Base-by-base conservation (phyloP, 2,329 filamentous ascomycete genomes). In the Fusarium lateritium region DNA sequence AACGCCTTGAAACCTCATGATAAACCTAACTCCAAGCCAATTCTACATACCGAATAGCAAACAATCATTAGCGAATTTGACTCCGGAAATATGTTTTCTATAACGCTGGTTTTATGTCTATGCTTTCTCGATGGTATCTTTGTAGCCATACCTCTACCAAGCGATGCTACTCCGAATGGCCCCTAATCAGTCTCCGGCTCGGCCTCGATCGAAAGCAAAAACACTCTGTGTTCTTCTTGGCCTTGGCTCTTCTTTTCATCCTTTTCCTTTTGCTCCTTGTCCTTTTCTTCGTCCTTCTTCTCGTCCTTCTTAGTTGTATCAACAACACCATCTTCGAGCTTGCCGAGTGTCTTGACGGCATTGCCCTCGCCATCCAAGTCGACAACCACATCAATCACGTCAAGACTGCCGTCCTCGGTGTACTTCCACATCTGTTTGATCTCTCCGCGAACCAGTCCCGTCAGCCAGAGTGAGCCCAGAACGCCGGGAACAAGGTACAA, bases 401-500 rank as follows among this genome's bases (percentile, higher is more conserved):
- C 88, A 4, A 89, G 77, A 56, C 81, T 86, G 5, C 86, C 87
- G 67, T 90, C 88, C 77, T 98, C 95, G 1, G 89, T 94, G 76
- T 94, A 98, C 4, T 83, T 83, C 91, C 92, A 97, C 88, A 98
- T 91, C 42, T 89, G 79, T 51, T 83, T 83, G 3, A 95, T 68
- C 75, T 98, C 94, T 3, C 94, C 92, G 13, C 90, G 88, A 19
- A 86, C 76, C 6, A 90, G 71, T 0, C 91, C 95, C 3, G 92
- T 96, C 5, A 89, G 79, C 91, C 93, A 97, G 2, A 96, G 76
- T 2, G 91, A 87, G 2, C 87, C 84, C 7, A 98, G 81, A 0
- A 98, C 93, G 1, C 92, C 91, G 0, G 95, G 95, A 0, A 98
- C 96, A 8, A 99, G 88, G 76, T 98, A 98, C 15, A 99, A 83